Percentiles rank a stretch among this genome's conserved stretches.
phyloP scores from a whole-genome alignment of 306 rosid genomes.

The Crotalaria pallida region DNA sequence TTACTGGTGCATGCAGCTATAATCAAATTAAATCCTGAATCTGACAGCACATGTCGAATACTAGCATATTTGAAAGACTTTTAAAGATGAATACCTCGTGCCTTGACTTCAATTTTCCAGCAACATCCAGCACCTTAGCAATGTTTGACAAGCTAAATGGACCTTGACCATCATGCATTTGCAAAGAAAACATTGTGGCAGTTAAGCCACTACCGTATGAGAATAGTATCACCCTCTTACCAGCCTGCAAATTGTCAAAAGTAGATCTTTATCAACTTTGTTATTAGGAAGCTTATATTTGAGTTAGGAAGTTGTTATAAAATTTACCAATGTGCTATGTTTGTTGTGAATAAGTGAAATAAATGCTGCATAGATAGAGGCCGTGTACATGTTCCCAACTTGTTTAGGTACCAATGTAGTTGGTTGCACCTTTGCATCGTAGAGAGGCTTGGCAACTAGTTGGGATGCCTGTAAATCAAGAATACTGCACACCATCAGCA shows the following conservation, averaged over 20 bases:
- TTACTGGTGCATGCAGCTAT: background rate
- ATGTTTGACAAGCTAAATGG: slow-evolving; percentile 84
- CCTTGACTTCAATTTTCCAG: slow-evolving; percentile 68
- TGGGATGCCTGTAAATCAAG: slow-evolving; percentile 51
- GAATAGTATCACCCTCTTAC: slow-evolving; percentile 61
- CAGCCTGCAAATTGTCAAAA: slow-evolving; percentile 45
- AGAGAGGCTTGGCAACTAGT: slow-evolving; percentile 70
- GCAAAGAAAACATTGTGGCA: slow-evolving; percentile 82
- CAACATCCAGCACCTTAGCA: slow-evolving; percentile 52
- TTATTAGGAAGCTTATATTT: background rate
- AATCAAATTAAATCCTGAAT: background rate
- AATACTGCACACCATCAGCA: slow-evolving; percentile 13
- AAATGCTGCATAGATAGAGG: slow-evolving; percentile 82
- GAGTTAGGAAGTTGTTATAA: background rate
- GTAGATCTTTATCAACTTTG: background rate
- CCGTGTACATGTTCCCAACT: slow-evolving; percentile 92
- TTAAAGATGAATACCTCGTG: slow-evolving; percentile 50
- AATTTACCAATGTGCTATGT: slow-evolving; percentile 51
- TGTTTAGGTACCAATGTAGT: slow-evolving; percentile 78
- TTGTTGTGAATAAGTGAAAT: slow-evolving; percentile 72
- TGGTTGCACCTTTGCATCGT: slow-evolving; percentile 74
- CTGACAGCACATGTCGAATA: background rate
- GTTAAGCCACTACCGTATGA: slow-evolving; percentile 87
- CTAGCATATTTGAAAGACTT: background rate
- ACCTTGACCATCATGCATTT: slow-evolving; percentile 44